Evolutionary conservation across 2,329 filamentous ascomycete species (phyloP).

Genomic region (Trichoderma sp.): DNA sequence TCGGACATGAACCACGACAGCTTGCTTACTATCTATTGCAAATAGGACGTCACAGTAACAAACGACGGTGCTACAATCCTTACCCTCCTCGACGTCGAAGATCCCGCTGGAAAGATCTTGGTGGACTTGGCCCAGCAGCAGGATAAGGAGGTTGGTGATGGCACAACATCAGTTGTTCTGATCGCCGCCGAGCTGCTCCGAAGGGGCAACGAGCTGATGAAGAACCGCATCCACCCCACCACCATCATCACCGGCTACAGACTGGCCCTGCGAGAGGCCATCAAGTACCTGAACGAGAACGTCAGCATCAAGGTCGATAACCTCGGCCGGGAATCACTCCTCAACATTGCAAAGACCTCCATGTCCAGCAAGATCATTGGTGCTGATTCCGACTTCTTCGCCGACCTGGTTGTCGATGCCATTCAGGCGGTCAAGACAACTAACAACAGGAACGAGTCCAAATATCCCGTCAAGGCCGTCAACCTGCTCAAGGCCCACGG

Average conservation of each 20-base stretch:
- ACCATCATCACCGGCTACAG: conserved; percentile 99
- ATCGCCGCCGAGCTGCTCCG: conserved; percentile 94
- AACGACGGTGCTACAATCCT: conserved; percentile 98
- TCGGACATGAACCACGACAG: not conserved
- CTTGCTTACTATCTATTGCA: conserved; percentile 20
- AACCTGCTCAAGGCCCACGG: conserved; percentile 98
- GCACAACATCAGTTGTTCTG: conserved; percentile 94
- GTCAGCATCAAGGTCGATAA: conserved; percentile 93
- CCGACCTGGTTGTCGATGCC: conserved; percentile 94
- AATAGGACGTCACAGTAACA: conserved; percentile 91
- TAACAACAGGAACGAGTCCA: conserved; percentile 85
- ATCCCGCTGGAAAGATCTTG: conserved; percentile 96
- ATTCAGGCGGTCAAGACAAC: conserved; percentile 92
- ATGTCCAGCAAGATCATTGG: conserved; percentile 99
- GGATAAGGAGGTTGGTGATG: conserved; percentile 98
- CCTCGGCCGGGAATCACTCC: conserved; percentile 81
- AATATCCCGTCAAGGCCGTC: conserved; percentile 98
- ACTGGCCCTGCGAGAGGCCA: conserved; percentile 88
- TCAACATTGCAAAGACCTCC: conserved; percentile 96
- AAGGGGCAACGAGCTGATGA: conserved; percentile 96
- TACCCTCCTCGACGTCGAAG: conserved; percentile 90
- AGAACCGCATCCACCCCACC: conserved; percentile 98
- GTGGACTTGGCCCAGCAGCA: conserved; percentile 98
- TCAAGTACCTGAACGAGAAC: conserved; percentile 99
- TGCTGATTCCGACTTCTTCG: conserved; percentile 91